Evolutionary conservation across 345 rosid genomes (phyloP).

Genomic region (Erysimum cheiranthoides): DNA sequence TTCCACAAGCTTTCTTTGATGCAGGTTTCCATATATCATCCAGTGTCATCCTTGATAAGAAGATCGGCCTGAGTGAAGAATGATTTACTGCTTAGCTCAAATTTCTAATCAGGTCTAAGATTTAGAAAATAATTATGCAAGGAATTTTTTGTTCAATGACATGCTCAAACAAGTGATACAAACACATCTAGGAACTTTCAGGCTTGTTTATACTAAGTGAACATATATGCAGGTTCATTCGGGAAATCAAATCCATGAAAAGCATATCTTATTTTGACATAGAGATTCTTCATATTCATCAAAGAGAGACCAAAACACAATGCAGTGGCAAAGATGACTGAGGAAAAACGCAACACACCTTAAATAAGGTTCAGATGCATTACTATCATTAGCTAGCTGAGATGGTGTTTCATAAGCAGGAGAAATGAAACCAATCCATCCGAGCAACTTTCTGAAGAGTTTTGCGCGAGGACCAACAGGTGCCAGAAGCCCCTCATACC

Average conservation of each 20-base stretch:
- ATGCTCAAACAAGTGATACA: constrained; percentile 7
- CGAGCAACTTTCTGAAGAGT: constrained; percentile 76
- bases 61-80: constrained; percentile 67
- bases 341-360: constrained; percentile 59
- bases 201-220: neutral
- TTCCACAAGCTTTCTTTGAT: constrained; percentile 63
- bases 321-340: constrained; percentile 1
- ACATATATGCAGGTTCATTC: neutral
- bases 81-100: constrained; percentile 29
- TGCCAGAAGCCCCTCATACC: constrained; percentile 84
- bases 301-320: constrained; percentile 27
- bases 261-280: neutral
- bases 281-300: neutral
- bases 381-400: constrained; percentile 56
- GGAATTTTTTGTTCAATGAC: neutral
- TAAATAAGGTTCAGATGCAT: constrained; percentile 73
- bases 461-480: constrained; percentile 88
- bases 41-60: constrained; percentile 89
- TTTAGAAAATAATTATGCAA: neutral
- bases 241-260: neutral
- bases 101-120: constrained; percentile 12
- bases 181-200: constrained; percentile 8
- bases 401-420: constrained; percentile 66
- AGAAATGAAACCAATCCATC: constrained; percentile 71
- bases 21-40: constrained; percentile 97